Conservation (phyloP, 106 monocot species). For the Hemerocallis citrina region DNA sequence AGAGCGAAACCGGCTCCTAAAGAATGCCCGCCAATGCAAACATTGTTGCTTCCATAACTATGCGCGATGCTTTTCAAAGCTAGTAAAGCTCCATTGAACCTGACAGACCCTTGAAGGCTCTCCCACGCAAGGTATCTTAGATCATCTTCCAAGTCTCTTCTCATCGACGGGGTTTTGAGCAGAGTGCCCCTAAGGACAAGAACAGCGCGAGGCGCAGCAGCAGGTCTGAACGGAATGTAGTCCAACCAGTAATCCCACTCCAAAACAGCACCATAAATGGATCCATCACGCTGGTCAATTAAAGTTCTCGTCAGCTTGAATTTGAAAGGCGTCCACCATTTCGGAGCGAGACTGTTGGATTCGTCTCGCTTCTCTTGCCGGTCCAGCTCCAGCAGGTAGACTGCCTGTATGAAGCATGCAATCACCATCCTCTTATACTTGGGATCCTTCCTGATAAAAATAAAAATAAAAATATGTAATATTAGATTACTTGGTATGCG, state of each 20-base stretch:
- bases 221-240: constrained; percentile 13
- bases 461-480: too few relatives aligned
- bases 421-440: constrained; percentile 27
- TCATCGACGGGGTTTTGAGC: constrained; percentile 14
- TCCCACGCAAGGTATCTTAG: constrained; percentile 23
- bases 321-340: constrained; percentile 29
- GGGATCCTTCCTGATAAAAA: constrained; percentile 13
- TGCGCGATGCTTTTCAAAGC: constrained; percentile 8
- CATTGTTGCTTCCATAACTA: constrained; percentile 20
- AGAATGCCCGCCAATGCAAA: constrained; percentile 26
- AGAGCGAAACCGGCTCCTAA: constrained; percentile 32
- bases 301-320: constrained; percentile 15
- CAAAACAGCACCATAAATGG: constrained; percentile 17
- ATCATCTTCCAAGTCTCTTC: constrained; percentile 20
- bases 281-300: constrained; percentile 20
- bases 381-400: constrained; percentile 25
- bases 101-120: constrained; percentile 20
- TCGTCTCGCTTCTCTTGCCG: constrained; percentile 17
- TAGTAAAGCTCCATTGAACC: constrained; percentile 15
- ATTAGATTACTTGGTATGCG: too few relatives aligned
- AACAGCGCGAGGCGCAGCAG: constrained; percentile 21
- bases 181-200: constrained; percentile 21
- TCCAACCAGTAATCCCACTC: constrained; percentile 21
- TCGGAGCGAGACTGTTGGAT: constrained; percentile 12
- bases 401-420: constrained; percentile 25